phyloP scores from a whole-genome alignment of 441 rosid genomes.

The Bruguiera hainesii region DNA sequence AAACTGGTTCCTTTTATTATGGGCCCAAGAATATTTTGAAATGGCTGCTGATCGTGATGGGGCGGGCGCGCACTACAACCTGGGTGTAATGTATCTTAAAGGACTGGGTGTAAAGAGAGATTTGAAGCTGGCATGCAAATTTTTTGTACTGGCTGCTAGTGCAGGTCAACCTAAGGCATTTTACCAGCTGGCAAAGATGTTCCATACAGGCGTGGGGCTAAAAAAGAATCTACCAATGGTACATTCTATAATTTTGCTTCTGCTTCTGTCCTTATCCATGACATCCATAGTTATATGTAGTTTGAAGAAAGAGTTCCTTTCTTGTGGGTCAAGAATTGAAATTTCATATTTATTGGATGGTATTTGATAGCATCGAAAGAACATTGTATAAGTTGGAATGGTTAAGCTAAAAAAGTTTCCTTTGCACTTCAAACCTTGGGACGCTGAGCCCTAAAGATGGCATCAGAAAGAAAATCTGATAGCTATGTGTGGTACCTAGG shows the following conservation, averaged over 20 bases:
- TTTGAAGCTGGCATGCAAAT: slow-evolving; percentile 68
- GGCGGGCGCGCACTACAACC: slow-evolving; percentile 90
- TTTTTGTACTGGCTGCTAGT: slow-evolving; percentile 82
- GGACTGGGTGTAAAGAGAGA: slow-evolving; percentile 91
- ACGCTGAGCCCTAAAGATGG: too few species aligned
- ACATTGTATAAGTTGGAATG: too few species aligned
- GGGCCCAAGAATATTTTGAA: slow-evolving; percentile 96
- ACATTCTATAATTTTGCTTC: slow-evolving; percentile 12
- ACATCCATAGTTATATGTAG: too few species aligned
- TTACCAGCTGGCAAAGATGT: slow-evolving; percentile 98
- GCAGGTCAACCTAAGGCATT: slow-evolving; percentile 96
- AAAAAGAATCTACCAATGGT: slow-evolving; percentile 77
- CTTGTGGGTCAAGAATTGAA: too few species aligned
- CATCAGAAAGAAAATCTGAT: too few species aligned
- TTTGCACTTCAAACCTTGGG: too few species aligned
- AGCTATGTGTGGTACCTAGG: too few species aligned
- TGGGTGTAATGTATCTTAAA: slow-evolving; percentile 87
- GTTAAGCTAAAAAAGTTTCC: too few species aligned
- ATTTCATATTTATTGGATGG: too few species aligned
- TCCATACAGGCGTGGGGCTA: slow-evolving; percentile 92
- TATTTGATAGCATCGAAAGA: too few species aligned
- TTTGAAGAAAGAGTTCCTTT: too few species aligned
- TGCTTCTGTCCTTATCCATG: background rate
- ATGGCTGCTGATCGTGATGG: slow-evolving; percentile 80
- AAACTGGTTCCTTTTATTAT: slow-evolving; percentile 18